Evolutionary conservation across 371 early-diverging fungal species (phyloP).

Genomic region (Syncephalastrum racemosum): DNA sequence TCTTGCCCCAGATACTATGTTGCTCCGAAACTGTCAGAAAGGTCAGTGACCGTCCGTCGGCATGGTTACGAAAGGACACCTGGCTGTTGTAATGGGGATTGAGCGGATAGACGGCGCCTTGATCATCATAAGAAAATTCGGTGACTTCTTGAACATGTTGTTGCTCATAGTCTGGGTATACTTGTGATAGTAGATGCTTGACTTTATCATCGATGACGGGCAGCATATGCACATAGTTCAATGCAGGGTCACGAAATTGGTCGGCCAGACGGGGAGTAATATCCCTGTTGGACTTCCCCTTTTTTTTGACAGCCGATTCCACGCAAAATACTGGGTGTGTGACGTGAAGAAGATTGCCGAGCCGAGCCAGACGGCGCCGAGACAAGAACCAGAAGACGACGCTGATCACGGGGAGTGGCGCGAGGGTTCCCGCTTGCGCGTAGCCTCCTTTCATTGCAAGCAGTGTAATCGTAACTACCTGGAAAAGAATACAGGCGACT

Average conservation of each 20-base stretch:
- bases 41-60: no score
- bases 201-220: constrained; percentile 57
- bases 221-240: constrained; percentile 34
- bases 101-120: no score
- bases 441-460: constrained; percentile 41
- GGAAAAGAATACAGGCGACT: constrained; percentile 63
- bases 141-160: background rate
- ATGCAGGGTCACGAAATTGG: constrained; percentile 54
- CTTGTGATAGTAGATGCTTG: constrained; percentile 46
- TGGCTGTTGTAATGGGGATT: no score
- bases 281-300: constrained; percentile 3
- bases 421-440: constrained; percentile 45
- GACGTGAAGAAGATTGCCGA: constrained; percentile 18
- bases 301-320: background rate
- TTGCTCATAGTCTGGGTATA: constrained; percentile 29
- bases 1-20: no score
- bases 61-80: no score
- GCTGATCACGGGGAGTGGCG: constrained; percentile 66
- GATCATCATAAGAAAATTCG: no score
- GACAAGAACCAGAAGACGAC: constrained; percentile 53
- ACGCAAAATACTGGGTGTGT: constrained; percentile 10
- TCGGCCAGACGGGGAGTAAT: constrained; percentile 5
- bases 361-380: constrained; percentile 29
- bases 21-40: no score
- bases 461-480: constrained; percentile 64